A percentile compares a stretch with the other conserved stretches of the same genome.
These are phyloP conservation scores for Gypsophila paniculata DNA, from an alignment of 179 eudicot species.

Conservation along the genomic window DNA sequence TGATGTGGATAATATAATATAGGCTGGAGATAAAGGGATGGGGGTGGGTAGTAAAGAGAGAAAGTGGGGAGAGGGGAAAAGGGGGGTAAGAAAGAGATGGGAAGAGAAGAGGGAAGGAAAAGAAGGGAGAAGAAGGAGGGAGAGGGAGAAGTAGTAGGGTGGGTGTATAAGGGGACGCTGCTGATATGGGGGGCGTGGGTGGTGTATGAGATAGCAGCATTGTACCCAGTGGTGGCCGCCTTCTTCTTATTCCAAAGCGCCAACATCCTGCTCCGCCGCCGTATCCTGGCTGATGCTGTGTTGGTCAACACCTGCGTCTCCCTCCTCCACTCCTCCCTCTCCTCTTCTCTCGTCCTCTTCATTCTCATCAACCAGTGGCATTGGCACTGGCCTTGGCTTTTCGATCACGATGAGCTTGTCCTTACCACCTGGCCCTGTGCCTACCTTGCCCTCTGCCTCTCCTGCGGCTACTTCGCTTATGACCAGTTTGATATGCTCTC, in stretches of 20 bases:
- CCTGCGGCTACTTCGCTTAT: constrained; percentile 89
- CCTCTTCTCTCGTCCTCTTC: constrained; percentile 67
- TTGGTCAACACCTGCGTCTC: constrained; percentile 71
- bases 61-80: too few relatives aligned
- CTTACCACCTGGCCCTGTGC: constrained; percentile 72
- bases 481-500: constrained; percentile 89
- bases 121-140: not conserved
- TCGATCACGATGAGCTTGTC: constrained; percentile 73
- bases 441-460: constrained; percentile 64
- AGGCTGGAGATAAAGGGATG: too few relatives aligned
- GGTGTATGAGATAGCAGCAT: constrained; percentile 47
- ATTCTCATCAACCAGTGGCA: constrained; percentile 55
- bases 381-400: constrained; percentile 26
- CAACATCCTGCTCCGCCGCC: constrained; percentile 50
- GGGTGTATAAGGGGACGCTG: constrained; percentile 59
- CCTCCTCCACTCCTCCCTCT: constrained; percentile 69
- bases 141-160: constrained; percentile 17
- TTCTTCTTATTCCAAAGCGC: constrained; percentile 59
- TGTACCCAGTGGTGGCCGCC: constrained; percentile 34
- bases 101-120: not conserved
- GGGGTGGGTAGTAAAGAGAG: too few relatives aligned
- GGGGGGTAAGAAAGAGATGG: too few relatives aligned
- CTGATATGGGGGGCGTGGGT: constrained; percentile 64
- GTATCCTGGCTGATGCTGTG: constrained; percentile 54
- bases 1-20: too few relatives aligned